Conservation (phyloP, 148 eudicot species). For the Nepenthes mirabilis region DNA sequence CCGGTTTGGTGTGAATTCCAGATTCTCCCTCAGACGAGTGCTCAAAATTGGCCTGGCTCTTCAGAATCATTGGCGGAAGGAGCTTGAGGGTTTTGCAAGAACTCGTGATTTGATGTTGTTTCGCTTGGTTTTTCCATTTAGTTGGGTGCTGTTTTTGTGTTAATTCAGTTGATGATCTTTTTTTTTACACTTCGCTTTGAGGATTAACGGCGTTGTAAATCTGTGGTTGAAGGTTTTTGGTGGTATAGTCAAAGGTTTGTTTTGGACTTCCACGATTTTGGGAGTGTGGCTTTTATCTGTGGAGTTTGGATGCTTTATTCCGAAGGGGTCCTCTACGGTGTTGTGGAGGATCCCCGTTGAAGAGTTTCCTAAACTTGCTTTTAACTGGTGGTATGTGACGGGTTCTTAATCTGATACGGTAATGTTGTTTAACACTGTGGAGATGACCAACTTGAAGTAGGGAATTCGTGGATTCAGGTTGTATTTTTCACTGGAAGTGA, state of each 20-base stretch:
- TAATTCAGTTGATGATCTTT: constrained; percentile 6
- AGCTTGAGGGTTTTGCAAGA: not conserved
- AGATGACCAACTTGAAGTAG: constrained; percentile 4
- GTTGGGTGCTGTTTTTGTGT: not conserved
- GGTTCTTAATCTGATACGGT: not conserved
- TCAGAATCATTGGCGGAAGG: not conserved
- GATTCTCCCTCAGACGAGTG: constrained; percentile 8
- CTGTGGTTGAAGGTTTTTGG: not conserved
- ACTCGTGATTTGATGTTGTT: not conserved
- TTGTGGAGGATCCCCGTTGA: constrained; percentile 30
- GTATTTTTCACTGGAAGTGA: not conserved
- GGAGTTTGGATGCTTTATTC: constrained; percentile 14
- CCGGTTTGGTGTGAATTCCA: constrained; percentile 5
- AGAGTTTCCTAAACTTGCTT: constrained; percentile 16
- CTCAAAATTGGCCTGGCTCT: not conserved
- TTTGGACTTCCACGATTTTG: constrained; percentile 8
- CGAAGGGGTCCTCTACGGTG: constrained; percentile 27
- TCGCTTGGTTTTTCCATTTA: constrained; percentile 3
- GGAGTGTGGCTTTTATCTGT: constrained; percentile 2
- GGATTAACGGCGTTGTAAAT: not conserved
- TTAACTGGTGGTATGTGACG: not conserved
- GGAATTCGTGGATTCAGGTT: not conserved
- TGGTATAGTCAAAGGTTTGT: constrained; percentile 3
- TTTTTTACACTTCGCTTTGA: constrained; percentile 4
- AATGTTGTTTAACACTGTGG: not conserved